Conservation (phyloP, 2,329 filamentous ascomycete genomes). For the Thyridium curvatum region DNA sequence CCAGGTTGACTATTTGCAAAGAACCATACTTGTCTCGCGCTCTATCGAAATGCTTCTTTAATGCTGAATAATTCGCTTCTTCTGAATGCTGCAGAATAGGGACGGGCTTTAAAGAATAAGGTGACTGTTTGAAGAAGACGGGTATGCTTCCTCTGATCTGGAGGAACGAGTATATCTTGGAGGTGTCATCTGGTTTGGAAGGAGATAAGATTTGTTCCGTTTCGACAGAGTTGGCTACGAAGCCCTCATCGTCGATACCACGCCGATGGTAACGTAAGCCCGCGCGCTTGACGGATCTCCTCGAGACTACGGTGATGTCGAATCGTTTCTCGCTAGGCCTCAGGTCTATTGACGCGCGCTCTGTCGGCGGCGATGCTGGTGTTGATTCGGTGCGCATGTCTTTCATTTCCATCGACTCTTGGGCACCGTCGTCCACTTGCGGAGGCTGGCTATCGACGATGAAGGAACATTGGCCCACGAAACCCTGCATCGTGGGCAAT, state of each 20-base stretch:
- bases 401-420: conserved; percentile 36
- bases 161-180: conserved; percentile 71
- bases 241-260: conserved; percentile 84
- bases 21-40: conserved; percentile 65
- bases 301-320: conserved; percentile 85
- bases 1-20: conserved; percentile 74
- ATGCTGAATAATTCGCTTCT: conserved; percentile 71
- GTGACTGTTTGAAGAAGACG: conserved; percentile 89
- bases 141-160: conserved; percentile 90
- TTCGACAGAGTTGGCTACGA: conserved; percentile 85
- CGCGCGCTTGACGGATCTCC: conserved; percentile 77
- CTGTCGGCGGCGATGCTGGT: conserved; percentile 12
- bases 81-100: conserved; percentile 76
- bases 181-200: conserved; percentile 47
- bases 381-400: conserved; percentile 10
- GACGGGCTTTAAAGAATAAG: conserved; percentile 85
- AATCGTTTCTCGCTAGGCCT: conserved; percentile 51
- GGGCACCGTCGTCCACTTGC: conserved; percentile 39
- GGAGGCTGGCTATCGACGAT: conserved; percentile 59
- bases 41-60: conserved; percentile 71
- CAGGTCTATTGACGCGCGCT: conserved; percentile 20
- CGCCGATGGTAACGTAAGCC: conserved; percentile 85
- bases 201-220: conserved; percentile 88
- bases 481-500: conserved; percentile 86
- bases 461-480: conserved; percentile 82